phyloP scores from a whole-genome alignment of 1,284 basidiomycete species.

The Abortiporus biennis region DNA sequence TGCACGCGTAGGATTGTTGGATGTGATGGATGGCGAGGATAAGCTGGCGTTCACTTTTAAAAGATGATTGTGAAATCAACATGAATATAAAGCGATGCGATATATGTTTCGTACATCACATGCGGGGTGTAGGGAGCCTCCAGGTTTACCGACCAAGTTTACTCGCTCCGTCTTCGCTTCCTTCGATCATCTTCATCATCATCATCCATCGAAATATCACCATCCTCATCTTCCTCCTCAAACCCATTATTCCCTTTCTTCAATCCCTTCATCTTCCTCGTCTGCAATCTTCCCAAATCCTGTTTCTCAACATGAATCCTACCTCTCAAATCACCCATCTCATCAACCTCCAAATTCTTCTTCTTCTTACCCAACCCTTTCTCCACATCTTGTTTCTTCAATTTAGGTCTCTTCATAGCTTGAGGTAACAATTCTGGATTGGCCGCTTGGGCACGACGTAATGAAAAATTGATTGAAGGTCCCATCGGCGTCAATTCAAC shows the following conservation, averaged over 20 bases:
- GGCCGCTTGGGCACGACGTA: conserved; percentile 73
- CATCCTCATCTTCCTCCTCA: conserved; percentile 22
- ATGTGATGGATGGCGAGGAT: no score
- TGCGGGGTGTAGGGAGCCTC: no score
- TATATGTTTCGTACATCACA: no score
- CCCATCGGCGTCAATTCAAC: conserved; percentile 88
- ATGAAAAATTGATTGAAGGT: conserved; percentile 79
- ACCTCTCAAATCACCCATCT: conserved; percentile 96
- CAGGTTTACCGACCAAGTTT: no score
- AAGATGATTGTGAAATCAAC: no score
- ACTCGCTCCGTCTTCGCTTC: conserved; percentile 10
- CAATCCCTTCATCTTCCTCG: conserved; percentile 88
- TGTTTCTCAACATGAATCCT: conserved; percentile 88
- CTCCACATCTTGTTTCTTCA: conserved; percentile 82
- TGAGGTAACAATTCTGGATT: conserved; percentile 77
- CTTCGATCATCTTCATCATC: conserved; percentile 14
- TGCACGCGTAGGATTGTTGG: no score
- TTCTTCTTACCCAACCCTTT: conserved; percentile 87
- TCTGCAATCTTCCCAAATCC: conserved; percentile 84
- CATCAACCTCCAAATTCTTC: conserved; percentile 95
- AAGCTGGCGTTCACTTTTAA: no score
- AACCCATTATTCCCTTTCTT: conserved; percentile 40
- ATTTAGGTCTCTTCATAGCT: conserved; percentile 81
- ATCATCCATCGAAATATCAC: conserved; percentile 11
- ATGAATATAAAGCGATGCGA: no score